phyloP scores from a whole-genome alignment of 805 yeast genomes.

The Jamesozyma rosinii region DNA sequence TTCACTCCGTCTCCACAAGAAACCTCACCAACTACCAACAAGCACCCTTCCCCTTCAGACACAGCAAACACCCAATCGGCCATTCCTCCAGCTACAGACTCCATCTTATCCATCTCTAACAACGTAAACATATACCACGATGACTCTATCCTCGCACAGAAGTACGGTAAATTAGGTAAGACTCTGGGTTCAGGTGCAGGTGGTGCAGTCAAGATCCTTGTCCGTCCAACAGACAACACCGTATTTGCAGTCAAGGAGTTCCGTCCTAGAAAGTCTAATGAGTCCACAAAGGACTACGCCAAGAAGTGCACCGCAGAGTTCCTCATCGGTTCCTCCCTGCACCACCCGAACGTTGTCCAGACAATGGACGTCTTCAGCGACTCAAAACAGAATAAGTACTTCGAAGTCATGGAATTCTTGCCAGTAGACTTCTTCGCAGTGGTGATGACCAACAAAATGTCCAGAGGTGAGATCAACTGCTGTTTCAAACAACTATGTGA shows the following conservation, averaged over 20 bases:
- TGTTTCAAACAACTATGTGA: constrained; percentile 63
- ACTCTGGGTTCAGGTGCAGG: constrained; percentile 80
- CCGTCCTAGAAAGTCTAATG: constrained; percentile 58
- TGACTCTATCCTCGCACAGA: constrained; percentile 43
- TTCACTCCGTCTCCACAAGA: not conserved
- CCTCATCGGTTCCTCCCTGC: constrained; percentile 71
- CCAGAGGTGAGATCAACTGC: constrained; percentile 71
- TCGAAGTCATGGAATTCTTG: constrained; percentile 78
- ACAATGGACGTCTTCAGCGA: constrained; percentile 55
- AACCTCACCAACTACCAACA: not conserved
- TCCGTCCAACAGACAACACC: constrained; percentile 55
- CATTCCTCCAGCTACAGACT: constrained; percentile 27
- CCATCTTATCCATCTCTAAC: constrained; percentile 23
- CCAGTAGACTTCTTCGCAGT: constrained; percentile 78
- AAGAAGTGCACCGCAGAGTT: constrained; percentile 79
- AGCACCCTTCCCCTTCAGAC: constrained; percentile 13
- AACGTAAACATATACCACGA: constrained; percentile 35
- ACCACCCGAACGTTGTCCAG: constrained; percentile 71
- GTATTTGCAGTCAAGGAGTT: constrained; percentile 79
- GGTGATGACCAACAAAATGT: constrained; percentile 77
- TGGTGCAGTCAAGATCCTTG: constrained; percentile 67
- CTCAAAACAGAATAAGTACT: constrained; percentile 56
- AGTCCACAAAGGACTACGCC: constrained; percentile 64
- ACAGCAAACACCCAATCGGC: constrained; percentile 25
- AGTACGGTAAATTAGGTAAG: constrained; percentile 67